Conservation (phyloP, 768 basidiomycete species). For the Trametes meyenii region DNA sequence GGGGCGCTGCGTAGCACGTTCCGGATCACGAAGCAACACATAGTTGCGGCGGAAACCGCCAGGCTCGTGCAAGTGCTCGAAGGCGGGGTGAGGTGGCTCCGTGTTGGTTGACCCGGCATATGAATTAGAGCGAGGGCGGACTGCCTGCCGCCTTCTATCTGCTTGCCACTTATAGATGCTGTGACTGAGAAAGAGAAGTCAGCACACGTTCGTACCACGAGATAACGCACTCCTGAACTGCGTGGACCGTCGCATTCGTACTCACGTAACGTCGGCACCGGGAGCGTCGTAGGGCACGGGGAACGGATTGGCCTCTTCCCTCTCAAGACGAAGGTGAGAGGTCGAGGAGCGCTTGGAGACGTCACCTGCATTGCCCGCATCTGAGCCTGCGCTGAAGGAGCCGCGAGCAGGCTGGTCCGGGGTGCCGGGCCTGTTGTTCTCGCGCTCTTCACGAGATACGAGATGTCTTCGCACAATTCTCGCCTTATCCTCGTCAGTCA, state of each 20-base stretch:
- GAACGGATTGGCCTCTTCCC: slow-evolving; percentile 69
- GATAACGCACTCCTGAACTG: not conserved
- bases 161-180: slow-evolving; percentile 96
- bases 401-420: slow-evolving; percentile 29
- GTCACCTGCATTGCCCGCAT: slow-evolving; percentile 36
- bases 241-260: slow-evolving; percentile 21
- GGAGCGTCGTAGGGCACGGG: slow-evolving; percentile 87
- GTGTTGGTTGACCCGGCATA: slow-evolving; percentile 57
- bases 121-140: slow-evolving; percentile 69
- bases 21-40: slow-evolving; percentile 59
- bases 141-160: slow-evolving; percentile 62
- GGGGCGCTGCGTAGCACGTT: slow-evolving; percentile 41
- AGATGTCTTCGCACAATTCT: slow-evolving; percentile 80
- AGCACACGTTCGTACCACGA: slow-evolving; percentile 20
- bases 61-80: slow-evolving; percentile 93
- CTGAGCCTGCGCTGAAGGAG: slow-evolving; percentile 32
- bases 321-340: slow-evolving; percentile 31
- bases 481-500: slow-evolving; percentile 84
- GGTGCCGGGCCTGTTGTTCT: slow-evolving; percentile 21
- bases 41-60: slow-evolving; percentile 95
- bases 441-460: slow-evolving; percentile 70
- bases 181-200: slow-evolving; percentile 51
- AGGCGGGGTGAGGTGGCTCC: slow-evolving; percentile 64
- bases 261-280: slow-evolving; percentile 93
- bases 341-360: slow-evolving; percentile 34